Conservation (phyloP, 164 flowering plant genomes). For the Macadamia tetraphylla region DNA sequence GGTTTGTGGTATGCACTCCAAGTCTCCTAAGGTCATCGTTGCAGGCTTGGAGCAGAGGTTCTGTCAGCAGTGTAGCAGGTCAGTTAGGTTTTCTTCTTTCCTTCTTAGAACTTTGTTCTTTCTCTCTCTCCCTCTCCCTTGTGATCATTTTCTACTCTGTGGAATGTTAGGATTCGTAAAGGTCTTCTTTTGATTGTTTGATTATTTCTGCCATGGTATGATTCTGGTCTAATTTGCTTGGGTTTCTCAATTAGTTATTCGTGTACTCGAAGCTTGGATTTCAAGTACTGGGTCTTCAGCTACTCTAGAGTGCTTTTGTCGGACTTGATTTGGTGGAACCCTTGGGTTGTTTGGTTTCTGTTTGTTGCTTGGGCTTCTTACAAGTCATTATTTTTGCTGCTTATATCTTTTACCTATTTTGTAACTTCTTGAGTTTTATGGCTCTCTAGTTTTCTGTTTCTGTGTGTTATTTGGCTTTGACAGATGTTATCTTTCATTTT, state of each 20-base stretch:
- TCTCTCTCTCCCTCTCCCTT: not conserved
- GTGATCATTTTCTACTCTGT: not conserved
- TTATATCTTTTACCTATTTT: not conserved
- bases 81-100: not conserved
- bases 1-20: conserved; percentile 70
- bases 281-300: too few relatives aligned
- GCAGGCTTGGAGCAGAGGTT: conserved; percentile 58
- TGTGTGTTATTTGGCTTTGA: too few relatives aligned
- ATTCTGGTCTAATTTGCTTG: too few relatives aligned
- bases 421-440: too few relatives aligned
- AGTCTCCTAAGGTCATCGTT: conserved; percentile 54
- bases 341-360: too few relatives aligned
- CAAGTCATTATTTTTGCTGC: not conserved
- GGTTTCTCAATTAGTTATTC: too few relatives aligned
- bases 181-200: not conserved
- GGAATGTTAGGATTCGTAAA: not conserved
- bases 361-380: too few relatives aligned
- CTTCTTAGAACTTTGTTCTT: not conserved
- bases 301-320: too few relatives aligned
- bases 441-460: too few relatives aligned
- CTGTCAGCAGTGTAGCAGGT: conserved; percentile 75
- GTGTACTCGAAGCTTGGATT: not conserved
- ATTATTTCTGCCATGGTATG: not conserved
- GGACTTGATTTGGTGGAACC: too few relatives aligned
- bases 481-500: not conserved